Evolutionary conservation across 352 stramenopile genomes (phyloP).

Genomic region (Phytophthora aleatoria): DNA sequence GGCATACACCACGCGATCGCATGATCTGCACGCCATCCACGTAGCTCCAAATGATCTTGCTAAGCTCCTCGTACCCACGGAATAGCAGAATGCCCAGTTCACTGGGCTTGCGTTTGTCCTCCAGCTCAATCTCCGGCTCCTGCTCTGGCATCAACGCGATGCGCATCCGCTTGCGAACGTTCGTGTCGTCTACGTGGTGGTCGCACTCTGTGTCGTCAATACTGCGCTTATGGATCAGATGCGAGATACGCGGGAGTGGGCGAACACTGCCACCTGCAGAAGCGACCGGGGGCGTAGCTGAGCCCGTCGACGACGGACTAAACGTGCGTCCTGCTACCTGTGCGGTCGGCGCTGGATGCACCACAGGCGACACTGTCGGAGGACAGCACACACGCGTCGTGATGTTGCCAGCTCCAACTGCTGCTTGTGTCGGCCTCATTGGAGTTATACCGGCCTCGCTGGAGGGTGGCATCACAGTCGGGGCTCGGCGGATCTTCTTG

Average conservation of each 20-base stretch:
- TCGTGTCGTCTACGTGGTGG: neutral
- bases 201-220: slow-evolving; percentile 38
- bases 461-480: slow-evolving; percentile 13
- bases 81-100: slow-evolving; percentile 64
- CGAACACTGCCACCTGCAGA: slow-evolving; percentile 10
- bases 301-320: slow-evolving; percentile 12
- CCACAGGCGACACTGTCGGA: slow-evolving; percentile 23
- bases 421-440: slow-evolving; percentile 1
- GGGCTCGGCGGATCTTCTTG: slow-evolving; percentile 79
- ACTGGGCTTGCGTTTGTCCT: slow-evolving; percentile 31
- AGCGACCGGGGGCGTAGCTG: slow-evolving; percentile 2
- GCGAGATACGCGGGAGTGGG: slow-evolving; percentile 39
- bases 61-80: slow-evolving; percentile 66
- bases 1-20: slow-evolving; percentile 60
- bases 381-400: slow-evolving; percentile 3
- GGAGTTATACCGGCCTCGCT: neutral
- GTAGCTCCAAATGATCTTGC: slow-evolving; percentile 78
- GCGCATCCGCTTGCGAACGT: slow-evolving; percentile 30
- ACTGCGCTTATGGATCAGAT: slow-evolving; percentile 48
- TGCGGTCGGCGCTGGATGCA: slow-evolving; percentile 17
- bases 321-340: slow-evolving; percentile 13
- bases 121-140: slow-evolving; percentile 12
- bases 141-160: slow-evolving; percentile 26
- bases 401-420: neutral
- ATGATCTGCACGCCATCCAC: slow-evolving; percentile 83